Percentiles rank a stretch among this genome's conserved stretches.
Evolutionary conservation across 1,284 basidiomycete genomes (phyloP).

Genomic region (Cyathus olla): DNA sequence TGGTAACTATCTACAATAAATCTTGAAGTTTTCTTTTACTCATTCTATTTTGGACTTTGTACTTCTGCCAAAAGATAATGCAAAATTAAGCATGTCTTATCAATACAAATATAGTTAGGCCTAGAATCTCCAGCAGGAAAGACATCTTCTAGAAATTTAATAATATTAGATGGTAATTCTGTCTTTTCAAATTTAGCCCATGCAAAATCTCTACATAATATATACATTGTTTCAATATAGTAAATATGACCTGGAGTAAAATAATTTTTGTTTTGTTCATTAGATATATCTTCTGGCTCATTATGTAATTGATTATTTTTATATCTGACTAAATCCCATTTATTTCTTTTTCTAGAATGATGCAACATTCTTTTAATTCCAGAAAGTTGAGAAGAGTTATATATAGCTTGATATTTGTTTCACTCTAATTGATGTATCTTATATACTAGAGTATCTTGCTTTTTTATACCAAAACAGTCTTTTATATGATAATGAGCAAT

Average conservation of each 20-base stretch:
- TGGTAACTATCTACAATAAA: too few relatives aligned
- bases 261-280: conserved; percentile 15
- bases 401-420: conserved; percentile 13
- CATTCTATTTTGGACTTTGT: too few relatives aligned
- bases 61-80: too few relatives aligned
- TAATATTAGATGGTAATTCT: conserved; percentile 20
- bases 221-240: conserved; percentile 27
- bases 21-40: too few relatives aligned
- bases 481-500: conserved; percentile 14
- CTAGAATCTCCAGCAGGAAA: neutral
- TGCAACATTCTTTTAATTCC: conserved; percentile 25
- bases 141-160: neutral
- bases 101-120: neutral
- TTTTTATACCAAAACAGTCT: conserved; percentile 16
- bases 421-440: conserved; percentile 23
- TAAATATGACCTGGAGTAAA: conserved; percentile 25
- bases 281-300: conserved; percentile 10
- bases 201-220: conserved; percentile 11
- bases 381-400: conserved; percentile 11
- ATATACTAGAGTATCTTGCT: conserved; percentile 26
- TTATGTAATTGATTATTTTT: conserved; percentile 21
- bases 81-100: neutral
- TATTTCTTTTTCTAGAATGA: conserved; percentile 16
- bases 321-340: conserved; percentile 16
- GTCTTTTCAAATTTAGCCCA: conserved; percentile 33